These are phyloP conservation scores for Globisporangium polare DNA, from an alignment of 352 stramenopile genomes.

Conservation along the genomic window DNA sequence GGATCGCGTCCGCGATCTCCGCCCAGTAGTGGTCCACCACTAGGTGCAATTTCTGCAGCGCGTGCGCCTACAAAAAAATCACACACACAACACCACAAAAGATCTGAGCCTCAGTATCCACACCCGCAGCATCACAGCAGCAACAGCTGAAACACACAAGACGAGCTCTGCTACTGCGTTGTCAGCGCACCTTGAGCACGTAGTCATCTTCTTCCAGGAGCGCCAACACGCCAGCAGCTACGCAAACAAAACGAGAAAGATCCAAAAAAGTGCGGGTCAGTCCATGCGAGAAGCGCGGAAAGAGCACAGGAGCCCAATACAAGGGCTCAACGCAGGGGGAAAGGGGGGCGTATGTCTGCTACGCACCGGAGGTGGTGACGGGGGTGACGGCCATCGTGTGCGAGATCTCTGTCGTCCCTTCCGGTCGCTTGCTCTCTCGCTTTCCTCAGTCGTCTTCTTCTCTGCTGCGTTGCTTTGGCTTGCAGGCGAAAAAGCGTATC, in stretches of 20 bases:
- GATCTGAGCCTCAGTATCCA: constrained; percentile 2
- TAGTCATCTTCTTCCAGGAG: constrained; percentile 92
- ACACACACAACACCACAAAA: constrained; percentile 6
- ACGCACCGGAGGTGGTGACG: constrained; percentile 13
- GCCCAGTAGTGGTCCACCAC: constrained; percentile 94
- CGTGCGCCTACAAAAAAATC: constrained; percentile 60
- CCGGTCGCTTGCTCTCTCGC: background rate
- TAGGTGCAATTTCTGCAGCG: constrained; percentile 88
- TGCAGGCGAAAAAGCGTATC: constrained; percentile 10
- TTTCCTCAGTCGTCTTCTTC: constrained; percentile 9
- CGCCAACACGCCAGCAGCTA: constrained; percentile 85
- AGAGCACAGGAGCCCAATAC: background rate
- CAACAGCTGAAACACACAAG: background rate
- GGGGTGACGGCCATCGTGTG: constrained; percentile 13
- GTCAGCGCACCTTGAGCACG: constrained; percentile 61
- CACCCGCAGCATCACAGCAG: background rate
- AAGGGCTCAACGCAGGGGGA: background rate
- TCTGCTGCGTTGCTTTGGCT: constrained; percentile 5
- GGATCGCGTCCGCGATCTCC: constrained; percentile 90
- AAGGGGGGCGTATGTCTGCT: background rate
- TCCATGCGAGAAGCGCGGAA: background rate
- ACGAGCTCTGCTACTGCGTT: background rate
- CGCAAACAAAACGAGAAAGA: constrained; percentile 10
- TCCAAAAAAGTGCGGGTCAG: constrained; percentile 7
- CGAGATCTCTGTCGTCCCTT: constrained; percentile 1